phyloP scores from a whole-genome alignment of 164 flowering plant species.

The Malania oleifera region DNA sequence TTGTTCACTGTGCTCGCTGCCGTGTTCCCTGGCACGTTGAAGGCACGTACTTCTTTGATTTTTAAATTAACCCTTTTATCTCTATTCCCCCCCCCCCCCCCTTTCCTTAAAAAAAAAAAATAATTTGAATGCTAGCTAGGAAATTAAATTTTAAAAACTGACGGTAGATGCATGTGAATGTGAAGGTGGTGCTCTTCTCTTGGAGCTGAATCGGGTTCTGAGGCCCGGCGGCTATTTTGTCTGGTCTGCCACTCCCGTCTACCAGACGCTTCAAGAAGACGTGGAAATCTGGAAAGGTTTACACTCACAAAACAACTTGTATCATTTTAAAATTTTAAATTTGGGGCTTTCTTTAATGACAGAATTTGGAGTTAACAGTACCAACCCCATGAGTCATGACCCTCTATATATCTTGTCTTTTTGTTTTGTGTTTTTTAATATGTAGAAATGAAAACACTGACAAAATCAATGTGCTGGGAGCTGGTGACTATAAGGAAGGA shows the following conservation, averaged over 20 bases:
- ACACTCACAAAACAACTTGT: not conserved
- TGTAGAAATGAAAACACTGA: conserved; percentile 64
- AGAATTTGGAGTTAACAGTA: no score
- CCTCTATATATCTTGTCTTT: not conserved
- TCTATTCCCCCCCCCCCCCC: not conserved
- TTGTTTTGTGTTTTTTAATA: not conserved
- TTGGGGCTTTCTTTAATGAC: not conserved
- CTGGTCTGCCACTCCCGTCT: conserved; percentile 99
- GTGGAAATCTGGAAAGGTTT: conserved; percentile 92
- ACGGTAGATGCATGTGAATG: no score
- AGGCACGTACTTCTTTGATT: conserved; percentile 28
- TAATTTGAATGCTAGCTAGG: conserved; percentile 4
- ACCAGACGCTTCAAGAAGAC: conserved; percentile 78
- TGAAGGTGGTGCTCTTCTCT: conserved; percentile 81
- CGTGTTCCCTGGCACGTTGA: conserved; percentile 90
- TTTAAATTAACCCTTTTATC: not conserved
- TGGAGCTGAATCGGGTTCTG: conserved; percentile 83
- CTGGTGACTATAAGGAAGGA: conserved; percentile 64
- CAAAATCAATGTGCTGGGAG: conserved; percentile 78
- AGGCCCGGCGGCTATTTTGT: conserved; percentile 91
- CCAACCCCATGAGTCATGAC: no score
- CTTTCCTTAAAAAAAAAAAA: no score
- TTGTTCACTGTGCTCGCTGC: conserved; percentile 88
- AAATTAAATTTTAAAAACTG: not conserved
- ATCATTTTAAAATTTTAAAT: not conserved